Evolutionary conservation across 441 rosid genomes (phyloP).

Genomic region (Euphorbia corollata): DNA sequence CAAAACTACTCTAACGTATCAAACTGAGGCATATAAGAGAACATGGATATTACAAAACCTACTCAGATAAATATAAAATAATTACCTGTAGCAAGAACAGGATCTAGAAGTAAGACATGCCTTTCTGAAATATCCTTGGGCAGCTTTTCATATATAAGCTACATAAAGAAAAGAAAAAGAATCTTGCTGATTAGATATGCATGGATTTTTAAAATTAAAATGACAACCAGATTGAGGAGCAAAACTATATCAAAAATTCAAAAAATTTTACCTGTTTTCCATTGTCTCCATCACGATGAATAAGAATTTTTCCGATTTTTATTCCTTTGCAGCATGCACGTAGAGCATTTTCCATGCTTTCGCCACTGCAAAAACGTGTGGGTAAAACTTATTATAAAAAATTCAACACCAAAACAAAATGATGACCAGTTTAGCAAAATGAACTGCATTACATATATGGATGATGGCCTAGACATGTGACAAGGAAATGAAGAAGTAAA

Average conservation of each 20-base stretch:
- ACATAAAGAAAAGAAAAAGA: slow-evolving; percentile 15
- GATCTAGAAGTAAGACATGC: slow-evolving; percentile 92
- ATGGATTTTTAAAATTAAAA: not conserved
- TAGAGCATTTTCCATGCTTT: slow-evolving; percentile 97
- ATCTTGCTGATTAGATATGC: not conserved
- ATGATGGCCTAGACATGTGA: slow-evolving; percentile 11
- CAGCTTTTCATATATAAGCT: slow-evolving; percentile 97
- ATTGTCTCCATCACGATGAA: slow-evolving; percentile 91
- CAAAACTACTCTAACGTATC: not conserved
- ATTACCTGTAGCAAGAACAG: slow-evolving; percentile 89
- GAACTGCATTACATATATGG: not conserved
- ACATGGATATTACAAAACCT: not conserved
- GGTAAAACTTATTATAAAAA: slow-evolving; percentile 10
- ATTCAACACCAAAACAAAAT: slow-evolving; percentile 15
- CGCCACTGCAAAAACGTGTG: slow-evolving; percentile 52
- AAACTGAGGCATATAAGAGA: not conserved
- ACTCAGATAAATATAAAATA: slow-evolving; percentile 8
- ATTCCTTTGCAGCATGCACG: slow-evolving; percentile 98
- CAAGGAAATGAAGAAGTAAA: slow-evolving; percentile 25
- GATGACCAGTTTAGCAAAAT: slow-evolving; percentile 19
- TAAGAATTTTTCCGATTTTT: slow-evolving; percentile 89
- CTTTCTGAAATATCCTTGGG: slow-evolving; percentile 95
- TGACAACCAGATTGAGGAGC: too few relatives aligned
- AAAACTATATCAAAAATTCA: too few relatives aligned
- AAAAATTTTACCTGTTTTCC: slow-evolving; percentile 63